Conservation (phyloP, 2,329 filamentous ascomycete species). For the Monilinia polystroma region DNA sequence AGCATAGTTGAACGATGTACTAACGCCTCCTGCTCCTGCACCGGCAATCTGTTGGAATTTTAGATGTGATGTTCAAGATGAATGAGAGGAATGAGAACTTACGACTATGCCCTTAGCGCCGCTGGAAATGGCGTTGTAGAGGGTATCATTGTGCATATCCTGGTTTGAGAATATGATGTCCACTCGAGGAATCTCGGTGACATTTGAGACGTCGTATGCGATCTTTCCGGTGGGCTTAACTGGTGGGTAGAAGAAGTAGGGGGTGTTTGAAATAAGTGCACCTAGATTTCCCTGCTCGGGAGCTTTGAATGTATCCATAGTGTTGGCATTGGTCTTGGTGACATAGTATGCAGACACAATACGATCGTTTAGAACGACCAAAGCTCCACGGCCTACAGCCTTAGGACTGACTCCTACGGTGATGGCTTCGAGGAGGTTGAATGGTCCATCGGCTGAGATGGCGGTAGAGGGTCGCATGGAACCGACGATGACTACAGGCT, state of each 20-base stretch:
- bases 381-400: conserved; percentile 52
- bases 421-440: conserved; percentile 61
- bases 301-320: conserved; percentile 60
- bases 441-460: conserved; percentile 60
- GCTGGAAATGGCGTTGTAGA: conserved; percentile 48
- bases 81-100: conserved; percentile 11
- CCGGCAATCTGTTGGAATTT: conserved; percentile 45
- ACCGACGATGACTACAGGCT: conserved; percentile 60
- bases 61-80: neutral
- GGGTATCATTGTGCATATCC: conserved; percentile 50
- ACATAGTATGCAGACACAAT: conserved; percentile 58
- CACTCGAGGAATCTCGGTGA: conserved; percentile 50
- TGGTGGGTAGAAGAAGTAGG: conserved; percentile 59
- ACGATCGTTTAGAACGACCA: conserved; percentile 62
- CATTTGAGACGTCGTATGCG: conserved; percentile 44
- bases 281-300: conserved; percentile 58
- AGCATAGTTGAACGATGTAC: conserved; percentile 42
- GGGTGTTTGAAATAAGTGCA: conserved; percentile 56
- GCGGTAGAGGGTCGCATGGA: conserved; percentile 64
- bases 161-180: conserved; percentile 58
- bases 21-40: conserved; percentile 54
- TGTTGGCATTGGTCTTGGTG: conserved; percentile 62
- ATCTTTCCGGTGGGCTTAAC: conserved; percentile 49
- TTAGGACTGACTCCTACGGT: conserved; percentile 51
- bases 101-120: conserved; percentile 54